These are phyloP conservation scores for Anthoceros angustus DNA, from an alignment of 225 moss, liverwort and hornwort genomes.

Conservation along the genomic window DNA sequence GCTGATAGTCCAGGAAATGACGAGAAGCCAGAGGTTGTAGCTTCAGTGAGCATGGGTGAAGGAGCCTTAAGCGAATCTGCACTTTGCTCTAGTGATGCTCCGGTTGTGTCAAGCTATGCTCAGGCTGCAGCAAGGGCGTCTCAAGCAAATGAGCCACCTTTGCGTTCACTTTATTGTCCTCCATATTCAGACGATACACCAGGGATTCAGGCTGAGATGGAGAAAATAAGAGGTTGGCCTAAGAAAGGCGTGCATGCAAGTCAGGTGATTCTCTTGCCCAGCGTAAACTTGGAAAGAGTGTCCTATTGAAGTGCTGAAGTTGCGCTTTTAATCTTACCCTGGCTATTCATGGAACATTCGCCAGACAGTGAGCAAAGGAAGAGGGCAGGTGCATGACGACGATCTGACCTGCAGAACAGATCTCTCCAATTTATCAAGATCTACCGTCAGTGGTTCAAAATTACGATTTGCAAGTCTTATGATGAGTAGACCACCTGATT, in stretches of 20 bases:
- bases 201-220: neutral
- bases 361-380: no score
- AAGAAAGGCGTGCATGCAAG: neutral
- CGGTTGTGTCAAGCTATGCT: neutral
- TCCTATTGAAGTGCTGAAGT: no score
- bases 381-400: no score
- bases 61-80: no score
- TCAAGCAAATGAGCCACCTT: neutral
- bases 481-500: conserved; percentile 18
- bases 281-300: no score
- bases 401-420: neutral
- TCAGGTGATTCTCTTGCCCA: neutral
- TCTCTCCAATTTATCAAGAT: neutral
- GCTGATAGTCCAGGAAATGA: neutral
- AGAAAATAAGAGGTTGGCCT: conserved; percentile 2
- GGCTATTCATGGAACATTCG: no score
- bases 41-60: no score
- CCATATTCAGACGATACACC: neutral
- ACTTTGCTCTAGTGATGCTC: neutral
- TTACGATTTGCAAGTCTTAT: neutral
- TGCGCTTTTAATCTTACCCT: no score
- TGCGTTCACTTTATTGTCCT: neutral
- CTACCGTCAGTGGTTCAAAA: neutral
- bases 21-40: no score
- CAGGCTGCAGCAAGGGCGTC: conserved; percentile 4